Evolutionary conservation across 2,329 filamentous ascomycete species (phyloP), one percentile per base, ranked within the genome.

Genomic region (Sphaceloma murrayae): DNA sequence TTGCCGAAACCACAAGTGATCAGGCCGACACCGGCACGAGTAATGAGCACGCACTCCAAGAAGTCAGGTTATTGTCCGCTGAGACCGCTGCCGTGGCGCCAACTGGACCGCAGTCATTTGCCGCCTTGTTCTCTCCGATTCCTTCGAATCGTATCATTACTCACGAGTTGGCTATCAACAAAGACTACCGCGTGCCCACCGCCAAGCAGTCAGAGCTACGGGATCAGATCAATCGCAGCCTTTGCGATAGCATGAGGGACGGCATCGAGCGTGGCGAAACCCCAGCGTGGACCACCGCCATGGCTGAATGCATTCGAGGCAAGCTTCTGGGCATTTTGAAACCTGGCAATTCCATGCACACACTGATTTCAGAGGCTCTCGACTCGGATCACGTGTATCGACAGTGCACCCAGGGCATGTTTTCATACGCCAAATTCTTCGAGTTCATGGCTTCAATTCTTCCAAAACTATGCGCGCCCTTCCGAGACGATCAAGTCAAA

Each of bases 341-440:
- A 54, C 71, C 77, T 2, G 79, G 78, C 6, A 84, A 82, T 56
- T 76, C 78, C 13, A 82, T 87, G 74, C 73, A 87, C 57, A 79
- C 71, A 2, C 71, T 85, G 33, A 85, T 89, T 47, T 77, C 77
- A 2, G 84, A 88, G 56, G 76, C 82, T 1, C 67, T 91, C 17
- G 85, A 89, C 52, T 75, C 78, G 1, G 79, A 85, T 29, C 70
- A 82, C 49, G 79, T 86, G 19, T 70, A 73, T 49, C 74, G 72
- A 30, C 81, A 88, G 52, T 85, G 84, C 54, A 67, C 68, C 7
- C 71, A 78, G 45, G 83, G 84, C 10, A 77, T 75, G 39, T 89
- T 89, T 58, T 88, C 84, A 0, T 88, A 88, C 52, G 79, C 83
- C 52, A 81, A 78, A 47, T 88, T 89, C 62, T 89, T 89, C 57